Base-by-base conservation (phyloP, 768 basidiomycete species). In the Auricularia sp. region DNA sequence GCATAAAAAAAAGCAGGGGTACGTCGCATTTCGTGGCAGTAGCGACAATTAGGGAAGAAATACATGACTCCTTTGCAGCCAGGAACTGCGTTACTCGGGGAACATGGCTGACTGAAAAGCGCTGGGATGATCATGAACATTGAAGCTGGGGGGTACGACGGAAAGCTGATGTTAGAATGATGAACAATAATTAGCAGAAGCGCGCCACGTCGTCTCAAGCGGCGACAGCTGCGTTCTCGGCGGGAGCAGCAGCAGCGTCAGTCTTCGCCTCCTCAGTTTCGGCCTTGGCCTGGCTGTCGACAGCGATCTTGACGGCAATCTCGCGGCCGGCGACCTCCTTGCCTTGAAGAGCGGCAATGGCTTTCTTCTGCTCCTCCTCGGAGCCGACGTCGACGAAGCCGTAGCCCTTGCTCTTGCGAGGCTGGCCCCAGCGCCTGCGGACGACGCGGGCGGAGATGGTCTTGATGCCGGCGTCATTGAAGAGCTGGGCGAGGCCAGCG, bases 361-460 rank as follows among this genome's bases (percentile, higher is more conserved):
- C 96, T 80, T 94, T 93, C 75, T 87, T 76, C 80, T 99, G 96
- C 77, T 94, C 87, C 70, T 86, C 90, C 76, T 94, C 88, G 69
- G 80, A 79, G 67, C 90, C 92, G 68, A 97, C 92, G 70, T 98
- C 95, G 73, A 99, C 96, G 73, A 99, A 99, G 63, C 94, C 96
- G 76, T 95, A 98, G 65, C 96, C 96, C 78, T 96, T 96, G 83
- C 90, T 92, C 77, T 86, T 90, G 75, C 89, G 84, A 72, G 89
- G 88, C 54, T 85, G 83, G 3, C 92, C 92, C 82, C 85, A 92
- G 71, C 87, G 85, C 72, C 88, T 83, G 73, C 87, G 86, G 70
- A 98, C 92, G 68, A 99, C 90, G 69, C 91, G 91, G 67, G 95
- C 94, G 69, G 89, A 89, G 73, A 83, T 80, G 69, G 96, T 90